Evolutionary conservation across 2,329 filamentous ascomycete genomes (phyloP), one percentile per base, ranked within the genome.

Genomic region (Ascochyta viciae-villosae): DNA sequence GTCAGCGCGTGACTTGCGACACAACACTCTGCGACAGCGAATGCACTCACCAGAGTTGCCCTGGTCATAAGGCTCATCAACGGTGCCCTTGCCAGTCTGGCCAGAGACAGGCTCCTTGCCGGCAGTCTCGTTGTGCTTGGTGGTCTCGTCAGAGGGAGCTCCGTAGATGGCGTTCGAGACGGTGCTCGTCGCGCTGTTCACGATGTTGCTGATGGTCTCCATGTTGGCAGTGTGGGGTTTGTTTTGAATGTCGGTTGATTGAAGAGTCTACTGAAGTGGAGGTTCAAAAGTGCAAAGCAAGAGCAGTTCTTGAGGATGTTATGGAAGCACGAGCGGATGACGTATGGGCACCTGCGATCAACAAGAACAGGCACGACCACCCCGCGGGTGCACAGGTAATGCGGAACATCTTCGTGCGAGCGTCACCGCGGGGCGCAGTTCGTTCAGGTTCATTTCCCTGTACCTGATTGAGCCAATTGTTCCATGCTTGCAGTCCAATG

Each of bases 11-110:
- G 22, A 23, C 26, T 16, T 16, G 12, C 9, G 13, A 27, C 7
- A 1, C n/a, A 24, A 4, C 6, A 3, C 10, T 31, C 6, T 22
- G 12, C 9, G 12, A 2, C 10, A 4, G 15, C 22, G 42, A 35
- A 9, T 6, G 33, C 40, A 61, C 77, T 64, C 74, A 86, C 81
- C 83, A 79, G 85, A 77, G 73, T 95, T 95, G 44, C 91, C 91
- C 54, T 86, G 86, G 70, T 95, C 91, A 66, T 87, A 96, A 0
- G 91, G 91, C 73, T 94, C 88, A 12, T 84, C 85, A 39, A 81
- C 82, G 23, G 83, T 82, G 4, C 89, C 89, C 71, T 88, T 79
- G 35, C 91, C 91, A 54, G 82, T 79, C 47, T 85, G 79, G 22
- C 91, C 91, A 19, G 89, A 89, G 40, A 92, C 74, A 16, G 91